Evolutionary conservation across 129 eudicot genomes (phyloP).

Genomic region (Glebionis coronaria): DNA sequence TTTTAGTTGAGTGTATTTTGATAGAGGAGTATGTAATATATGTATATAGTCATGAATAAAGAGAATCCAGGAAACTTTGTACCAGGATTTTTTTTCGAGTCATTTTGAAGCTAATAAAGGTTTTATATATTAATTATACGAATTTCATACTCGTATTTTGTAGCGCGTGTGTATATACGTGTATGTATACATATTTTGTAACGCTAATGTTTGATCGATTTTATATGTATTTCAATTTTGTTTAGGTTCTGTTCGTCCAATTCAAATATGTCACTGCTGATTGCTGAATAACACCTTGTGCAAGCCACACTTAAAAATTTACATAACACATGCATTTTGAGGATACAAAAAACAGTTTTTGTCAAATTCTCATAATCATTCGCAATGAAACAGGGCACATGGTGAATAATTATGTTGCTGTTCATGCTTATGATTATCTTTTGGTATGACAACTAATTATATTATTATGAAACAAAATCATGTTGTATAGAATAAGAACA

Average conservation of each 20-base stretch:
- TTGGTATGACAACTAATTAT: not conserved
- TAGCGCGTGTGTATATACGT: too few relatives aligned
- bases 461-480: too few relatives aligned
- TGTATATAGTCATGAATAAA: slow-evolving; percentile 28
- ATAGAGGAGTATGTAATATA: slow-evolving; percentile 4
- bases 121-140: not conserved
- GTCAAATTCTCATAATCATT: not conserved
- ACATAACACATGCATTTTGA: too few relatives aligned
- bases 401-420: not conserved
- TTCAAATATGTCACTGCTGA: too few relatives aligned
- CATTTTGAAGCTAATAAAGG: slow-evolving; percentile 23
- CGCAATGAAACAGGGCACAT: not conserved
- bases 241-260: too few relatives aligned
- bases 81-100: slow-evolving; percentile 18
- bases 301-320: too few relatives aligned
- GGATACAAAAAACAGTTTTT: too few relatives aligned
- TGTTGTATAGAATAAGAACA: too few relatives aligned
- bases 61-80: slow-evolving; percentile 21
- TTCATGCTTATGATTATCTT: not conserved
- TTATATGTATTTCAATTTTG: too few relatives aligned
- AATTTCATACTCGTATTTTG: not conserved
- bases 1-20: not conserved
- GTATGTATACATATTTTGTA: too few relatives aligned
- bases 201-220: too few relatives aligned
- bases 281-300: too few relatives aligned